Percentiles rank a stretch among this genome's conserved stretches.
Evolutionary conservation across 768 basidiomycete species (phyloP).

Genomic region (Psilocybe cubensis): DNA sequence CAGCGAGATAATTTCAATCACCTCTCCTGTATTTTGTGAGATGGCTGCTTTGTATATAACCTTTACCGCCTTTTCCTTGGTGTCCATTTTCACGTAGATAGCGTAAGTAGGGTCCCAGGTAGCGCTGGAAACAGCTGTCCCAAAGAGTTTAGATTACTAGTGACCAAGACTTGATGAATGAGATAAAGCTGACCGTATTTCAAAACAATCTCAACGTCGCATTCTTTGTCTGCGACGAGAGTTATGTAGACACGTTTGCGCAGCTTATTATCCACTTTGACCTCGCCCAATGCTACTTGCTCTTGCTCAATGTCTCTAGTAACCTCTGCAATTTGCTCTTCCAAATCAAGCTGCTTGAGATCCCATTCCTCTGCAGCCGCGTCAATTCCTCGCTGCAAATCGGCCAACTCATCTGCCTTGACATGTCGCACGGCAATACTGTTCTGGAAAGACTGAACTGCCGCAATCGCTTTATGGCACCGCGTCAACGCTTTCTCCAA

Average conservation of each 20-base stretch:
- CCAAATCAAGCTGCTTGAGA: conserved; percentile 29
- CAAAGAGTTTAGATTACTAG: conserved; percentile 26
- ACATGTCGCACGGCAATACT: conserved; percentile 37
- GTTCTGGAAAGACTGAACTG: conserved; percentile 37
- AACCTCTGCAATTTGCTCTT: conserved; percentile 26
- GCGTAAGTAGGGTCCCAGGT: conserved; percentile 45
- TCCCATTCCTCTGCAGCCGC: conserved; percentile 36
- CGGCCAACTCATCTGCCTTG: conserved; percentile 28
- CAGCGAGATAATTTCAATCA: too few relatives aligned
- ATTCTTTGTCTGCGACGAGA: conserved; percentile 38
- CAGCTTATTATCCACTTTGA: conserved; percentile 27
- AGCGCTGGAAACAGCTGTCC: conserved; percentile 37
- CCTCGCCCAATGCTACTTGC: conserved; percentile 17
- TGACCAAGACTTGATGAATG: conserved; percentile 11
- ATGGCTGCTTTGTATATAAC: conserved; percentile 45
- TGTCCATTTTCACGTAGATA: conserved; percentile 44
- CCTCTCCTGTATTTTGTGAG: conserved; percentile 47
- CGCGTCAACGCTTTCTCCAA: conserved; percentile 33
- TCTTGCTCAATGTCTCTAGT: conserved; percentile 29
- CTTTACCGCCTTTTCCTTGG: conserved; percentile 38
- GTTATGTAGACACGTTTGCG: conserved; percentile 34
- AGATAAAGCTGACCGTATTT: conserved; percentile 37
- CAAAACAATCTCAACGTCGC: conserved; percentile 39
- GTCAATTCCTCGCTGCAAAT: conserved; percentile 35
- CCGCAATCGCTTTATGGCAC: conserved; percentile 25